Percentiles rank a stretch among this genome's conserved stretches.
These are phyloP conservation scores for Diaporthe amygdali DNA, from an alignment of 2,329 filamentous ascomycete species.

Conservation along the genomic window DNA sequence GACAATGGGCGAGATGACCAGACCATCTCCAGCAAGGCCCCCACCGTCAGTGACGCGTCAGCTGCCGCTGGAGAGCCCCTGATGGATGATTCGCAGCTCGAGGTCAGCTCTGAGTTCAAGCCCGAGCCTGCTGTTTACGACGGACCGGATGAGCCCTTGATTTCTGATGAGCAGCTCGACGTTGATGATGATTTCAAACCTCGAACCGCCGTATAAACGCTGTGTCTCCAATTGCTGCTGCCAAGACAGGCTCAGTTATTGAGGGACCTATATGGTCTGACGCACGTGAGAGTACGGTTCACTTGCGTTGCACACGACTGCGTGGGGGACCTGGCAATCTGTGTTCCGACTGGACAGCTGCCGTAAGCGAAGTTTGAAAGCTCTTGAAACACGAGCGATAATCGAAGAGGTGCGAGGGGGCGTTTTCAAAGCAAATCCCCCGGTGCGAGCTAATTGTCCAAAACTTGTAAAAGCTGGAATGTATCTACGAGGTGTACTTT, in stretches of 20 bases:
- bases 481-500: background rate
- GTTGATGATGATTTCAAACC: constrained; percentile 23
- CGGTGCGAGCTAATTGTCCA: background rate
- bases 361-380: background rate
- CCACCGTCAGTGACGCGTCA: background rate
- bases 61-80: background rate
- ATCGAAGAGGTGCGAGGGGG: background rate
- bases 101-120: background rate
- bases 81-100: background rate
- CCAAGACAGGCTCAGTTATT: too few species aligned
- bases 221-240: fast-evolving
- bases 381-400: background rate
- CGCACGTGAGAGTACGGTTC: background rate
- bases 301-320: background rate
- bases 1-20: background rate
- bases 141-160: constrained; percentile 10
- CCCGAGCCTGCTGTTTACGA: background rate
- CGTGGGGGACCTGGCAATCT: too few species aligned
- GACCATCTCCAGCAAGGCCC: background rate
- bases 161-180: constrained; percentile 20
- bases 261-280: too few species aligned
- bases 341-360: background rate
- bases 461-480: background rate
- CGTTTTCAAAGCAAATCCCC: background rate
- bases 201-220: background rate